Percentiles rank a stretch among this genome's conserved stretches.
Conservation (phyloP, 257 asterid genomes). For the Primulina eburnea region DNA sequence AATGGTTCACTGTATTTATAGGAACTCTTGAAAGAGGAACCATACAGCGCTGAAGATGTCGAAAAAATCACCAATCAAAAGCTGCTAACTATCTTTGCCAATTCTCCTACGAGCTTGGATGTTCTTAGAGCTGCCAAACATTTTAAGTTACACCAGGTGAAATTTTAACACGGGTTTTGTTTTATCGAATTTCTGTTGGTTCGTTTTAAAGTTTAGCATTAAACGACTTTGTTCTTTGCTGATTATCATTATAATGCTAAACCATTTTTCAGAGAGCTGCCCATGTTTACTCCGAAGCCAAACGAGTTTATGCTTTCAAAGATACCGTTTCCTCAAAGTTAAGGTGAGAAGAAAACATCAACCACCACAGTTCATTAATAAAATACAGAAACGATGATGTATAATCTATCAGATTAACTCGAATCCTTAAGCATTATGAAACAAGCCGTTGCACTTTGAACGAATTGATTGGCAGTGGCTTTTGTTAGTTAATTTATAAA, state of each 20-base stretch:
- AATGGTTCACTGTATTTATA: constrained; percentile 23
- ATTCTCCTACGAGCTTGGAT: constrained; percentile 78
- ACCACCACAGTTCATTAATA: neutral
- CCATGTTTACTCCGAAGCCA: constrained; percentile 92
- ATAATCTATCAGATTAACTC: neutral
- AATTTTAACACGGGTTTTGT: neutral
- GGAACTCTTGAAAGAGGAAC: constrained; percentile 81
- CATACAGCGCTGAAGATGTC: constrained; percentile 64
- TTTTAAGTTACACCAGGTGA: constrained; percentile 86
- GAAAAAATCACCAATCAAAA: constrained; percentile 60
- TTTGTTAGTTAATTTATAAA: neutral
- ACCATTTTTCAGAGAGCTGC: constrained; percentile 70
- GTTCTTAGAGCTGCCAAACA: constrained; percentile 74
- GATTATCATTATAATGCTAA: neutral
- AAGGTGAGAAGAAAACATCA: constrained; percentile 40
- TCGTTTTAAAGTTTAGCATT: too few relatives aligned
- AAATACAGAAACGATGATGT: neutral
- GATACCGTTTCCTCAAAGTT: constrained; percentile 62
- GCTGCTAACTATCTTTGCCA: constrained; percentile 55
- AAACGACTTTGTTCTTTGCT: neutral
- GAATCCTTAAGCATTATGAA: neutral
- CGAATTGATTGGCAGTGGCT: neutral
- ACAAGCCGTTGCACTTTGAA: neutral
- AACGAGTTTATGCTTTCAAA: constrained; percentile 82
- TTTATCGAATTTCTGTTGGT: too few relatives aligned